These are phyloP conservation scores for Collariella sp. DNA, from an alignment of 495 filamentous ascomycete genomes.

Conservation along the genomic window DNA sequence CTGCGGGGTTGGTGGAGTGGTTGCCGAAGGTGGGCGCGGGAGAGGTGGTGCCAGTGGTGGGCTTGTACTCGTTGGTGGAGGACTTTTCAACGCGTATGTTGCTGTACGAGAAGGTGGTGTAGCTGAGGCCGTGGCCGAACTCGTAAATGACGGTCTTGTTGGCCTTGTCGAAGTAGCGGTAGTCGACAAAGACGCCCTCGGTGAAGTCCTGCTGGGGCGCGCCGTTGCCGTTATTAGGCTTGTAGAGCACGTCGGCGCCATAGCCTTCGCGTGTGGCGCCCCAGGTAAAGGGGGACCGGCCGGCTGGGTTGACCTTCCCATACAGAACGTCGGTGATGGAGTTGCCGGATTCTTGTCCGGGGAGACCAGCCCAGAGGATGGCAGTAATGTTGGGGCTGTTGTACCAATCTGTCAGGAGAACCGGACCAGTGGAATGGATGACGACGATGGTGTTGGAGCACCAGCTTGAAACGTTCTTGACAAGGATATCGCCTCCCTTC, in stretches of 20 bases:
- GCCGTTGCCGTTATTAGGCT: conserved; percentile 58
- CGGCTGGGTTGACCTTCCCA: conserved; percentile 77
- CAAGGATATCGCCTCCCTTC: conserved; percentile 68
- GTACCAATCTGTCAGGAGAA: conserved; percentile 68
- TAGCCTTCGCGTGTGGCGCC: conserved; percentile 65
- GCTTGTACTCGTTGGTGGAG: conserved; percentile 46
- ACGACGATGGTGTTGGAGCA: conserved; percentile 92
- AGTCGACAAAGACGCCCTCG: conserved; percentile 91
- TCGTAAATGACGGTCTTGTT: conserved; percentile 72
- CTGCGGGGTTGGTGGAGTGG: conserved; percentile 49
- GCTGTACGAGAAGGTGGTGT: conserved; percentile 79
- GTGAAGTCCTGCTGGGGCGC: conserved; percentile 74
- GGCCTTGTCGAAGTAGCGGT: conserved; percentile 76
- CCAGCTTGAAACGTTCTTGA: conserved; percentile 63
- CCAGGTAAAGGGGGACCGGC: conserved; percentile 83
- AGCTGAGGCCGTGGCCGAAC: conserved; percentile 85
- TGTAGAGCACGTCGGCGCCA: conserved; percentile 64
- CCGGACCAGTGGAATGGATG: conserved; percentile 77
- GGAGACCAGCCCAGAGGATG: conserved; percentile 87
- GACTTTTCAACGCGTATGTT: conserved; percentile 55
- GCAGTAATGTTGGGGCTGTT: conserved; percentile 87
- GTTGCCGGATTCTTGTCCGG: conserved; percentile 87
- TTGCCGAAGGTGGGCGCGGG: conserved; percentile 65
- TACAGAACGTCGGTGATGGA: conserved; percentile 88
- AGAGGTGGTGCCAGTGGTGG: conserved; percentile 57